Evolutionary conservation across 176 grass and related monocot species (phyloP).

Genomic region (Alloteropsis semialata): DNA sequence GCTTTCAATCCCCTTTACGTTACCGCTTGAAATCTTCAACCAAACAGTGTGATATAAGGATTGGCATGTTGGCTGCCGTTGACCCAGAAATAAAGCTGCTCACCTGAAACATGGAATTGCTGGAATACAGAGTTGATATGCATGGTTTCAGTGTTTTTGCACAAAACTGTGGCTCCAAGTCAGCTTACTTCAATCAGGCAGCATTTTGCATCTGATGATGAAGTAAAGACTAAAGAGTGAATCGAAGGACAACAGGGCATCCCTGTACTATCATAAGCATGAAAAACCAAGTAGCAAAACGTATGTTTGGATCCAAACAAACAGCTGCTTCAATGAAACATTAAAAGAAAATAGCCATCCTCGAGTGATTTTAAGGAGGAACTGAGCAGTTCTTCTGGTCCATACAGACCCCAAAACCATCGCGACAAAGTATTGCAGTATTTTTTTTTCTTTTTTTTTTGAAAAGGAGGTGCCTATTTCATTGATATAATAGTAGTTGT

Average conservation of each 20-base stretch:
- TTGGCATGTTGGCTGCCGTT: no score
- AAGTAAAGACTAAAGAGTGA: background rate
- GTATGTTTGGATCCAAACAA: background rate
- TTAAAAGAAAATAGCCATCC: background rate
- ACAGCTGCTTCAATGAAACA: background rate
- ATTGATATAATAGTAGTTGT: background rate
- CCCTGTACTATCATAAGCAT: background rate
- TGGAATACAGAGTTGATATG: no score
- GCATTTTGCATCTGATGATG: no score
- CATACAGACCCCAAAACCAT: background rate
- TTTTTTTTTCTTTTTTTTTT: no score
- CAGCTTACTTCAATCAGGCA: no score
- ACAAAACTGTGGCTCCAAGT: no score
- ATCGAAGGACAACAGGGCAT: background rate
- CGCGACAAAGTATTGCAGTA: background rate
- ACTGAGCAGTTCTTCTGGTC: background rate
- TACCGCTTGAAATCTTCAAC: no score
- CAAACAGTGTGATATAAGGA: no score
- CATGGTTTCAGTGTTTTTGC: no score
- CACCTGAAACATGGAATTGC: no score
- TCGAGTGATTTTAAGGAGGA: background rate
- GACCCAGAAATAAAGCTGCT: no score
- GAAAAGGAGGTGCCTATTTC: background rate
- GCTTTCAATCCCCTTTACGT: no score
- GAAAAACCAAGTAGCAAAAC: background rate